These are phyloP conservation scores for Schwanniomyces sp. DNA, from an alignment of 805 yeast species.

Conservation along the genomic window DNA sequence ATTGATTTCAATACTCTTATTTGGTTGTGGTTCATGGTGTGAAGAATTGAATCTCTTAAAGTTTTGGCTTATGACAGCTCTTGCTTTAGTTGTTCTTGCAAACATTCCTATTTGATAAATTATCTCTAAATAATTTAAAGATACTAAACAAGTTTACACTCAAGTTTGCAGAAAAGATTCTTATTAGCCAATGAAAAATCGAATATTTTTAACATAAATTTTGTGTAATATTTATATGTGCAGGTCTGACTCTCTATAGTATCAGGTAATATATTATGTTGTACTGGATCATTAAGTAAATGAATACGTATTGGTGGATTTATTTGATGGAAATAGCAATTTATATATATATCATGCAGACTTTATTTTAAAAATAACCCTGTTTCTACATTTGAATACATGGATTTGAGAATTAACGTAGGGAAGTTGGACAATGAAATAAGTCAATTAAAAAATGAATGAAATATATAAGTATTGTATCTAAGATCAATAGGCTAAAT, in stretches of 20 bases:
- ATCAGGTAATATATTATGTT: no score
- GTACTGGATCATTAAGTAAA: no score
- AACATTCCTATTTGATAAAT: conserved; percentile 7
- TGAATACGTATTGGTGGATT: no score
- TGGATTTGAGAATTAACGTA: no score
- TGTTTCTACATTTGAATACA: no score
- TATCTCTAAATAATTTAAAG: background rate
- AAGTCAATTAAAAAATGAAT: no score
- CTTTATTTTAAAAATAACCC: no score
- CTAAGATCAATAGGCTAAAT: no score
- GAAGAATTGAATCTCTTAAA: conserved; percentile 20
- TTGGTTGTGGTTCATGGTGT: conserved; percentile 16
- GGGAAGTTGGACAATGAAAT: no score
- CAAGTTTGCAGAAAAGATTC: background rate
- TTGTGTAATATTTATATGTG: background rate
- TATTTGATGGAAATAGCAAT: no score
- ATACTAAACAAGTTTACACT: background rate
- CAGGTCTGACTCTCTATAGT: background rate
- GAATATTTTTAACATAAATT: background rate
- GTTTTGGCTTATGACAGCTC: conserved; percentile 7
- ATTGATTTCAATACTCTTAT: conserved; percentile 35
- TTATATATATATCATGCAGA: no score
- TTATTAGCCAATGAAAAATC: conserved; percentile 1
- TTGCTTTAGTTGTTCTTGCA: conserved; percentile 5
- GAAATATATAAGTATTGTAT: no score